Evolutionary conservation across 495 filamentous ascomycete genomes (phyloP).

Genomic region (Penicillium diatomitis): DNA sequence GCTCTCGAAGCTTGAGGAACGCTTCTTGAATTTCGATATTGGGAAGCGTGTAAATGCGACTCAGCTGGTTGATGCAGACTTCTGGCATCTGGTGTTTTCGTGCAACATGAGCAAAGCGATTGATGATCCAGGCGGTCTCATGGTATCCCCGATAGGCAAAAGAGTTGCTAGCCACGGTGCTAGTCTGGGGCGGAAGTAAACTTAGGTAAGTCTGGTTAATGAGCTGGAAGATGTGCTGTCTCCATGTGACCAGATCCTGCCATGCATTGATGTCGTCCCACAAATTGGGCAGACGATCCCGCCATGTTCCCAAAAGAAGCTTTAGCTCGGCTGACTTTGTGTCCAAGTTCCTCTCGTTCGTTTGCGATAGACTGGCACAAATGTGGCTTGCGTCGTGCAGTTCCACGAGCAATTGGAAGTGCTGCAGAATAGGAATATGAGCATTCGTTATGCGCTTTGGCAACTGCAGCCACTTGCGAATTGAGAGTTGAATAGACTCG

Average conservation of each 20-base stretch:
- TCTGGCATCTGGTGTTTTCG: slow-evolving; percentile 94
- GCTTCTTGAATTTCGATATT: slow-evolving; percentile 99
- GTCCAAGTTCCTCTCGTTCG: slow-evolving; percentile 78
- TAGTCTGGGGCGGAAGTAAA: slow-evolving; percentile 70
- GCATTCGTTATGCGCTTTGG: slow-evolving; percentile 89
- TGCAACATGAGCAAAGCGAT: slow-evolving; percentile 95
- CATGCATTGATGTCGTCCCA: slow-evolving; percentile 99
- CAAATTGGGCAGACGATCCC: slow-evolving; percentile 89
- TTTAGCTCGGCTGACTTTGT: slow-evolving; percentile 93
- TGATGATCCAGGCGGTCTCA: slow-evolving; percentile 99
- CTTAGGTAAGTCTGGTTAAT: slow-evolving; percentile 92
- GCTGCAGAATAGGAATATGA: slow-evolving; percentile 89
- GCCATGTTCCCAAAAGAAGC: slow-evolving; percentile 86
- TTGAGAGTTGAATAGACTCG: slow-evolving; percentile 91
- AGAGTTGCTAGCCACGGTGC: slow-evolving; percentile 72
- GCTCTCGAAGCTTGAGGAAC: slow-evolving; percentile 92
- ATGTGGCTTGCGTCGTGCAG: slow-evolving; percentile 96
- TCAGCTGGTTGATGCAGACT: slow-evolving; percentile 93
- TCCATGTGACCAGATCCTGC: slow-evolving; percentile 98
- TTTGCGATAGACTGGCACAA: slow-evolving; percentile 75
- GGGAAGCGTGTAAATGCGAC: slow-evolving; percentile 93
- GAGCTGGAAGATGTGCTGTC: slow-evolving; percentile 95
- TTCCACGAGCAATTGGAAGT: slow-evolving; percentile 98
- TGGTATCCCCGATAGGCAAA: slow-evolving; percentile 97
- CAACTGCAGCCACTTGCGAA: slow-evolving; percentile 96